These are phyloP conservation scores for Leccinum pseudoinsigne DNA, from an alignment of 1,284 basidiomycete species.

Conservation along the genomic window DNA sequence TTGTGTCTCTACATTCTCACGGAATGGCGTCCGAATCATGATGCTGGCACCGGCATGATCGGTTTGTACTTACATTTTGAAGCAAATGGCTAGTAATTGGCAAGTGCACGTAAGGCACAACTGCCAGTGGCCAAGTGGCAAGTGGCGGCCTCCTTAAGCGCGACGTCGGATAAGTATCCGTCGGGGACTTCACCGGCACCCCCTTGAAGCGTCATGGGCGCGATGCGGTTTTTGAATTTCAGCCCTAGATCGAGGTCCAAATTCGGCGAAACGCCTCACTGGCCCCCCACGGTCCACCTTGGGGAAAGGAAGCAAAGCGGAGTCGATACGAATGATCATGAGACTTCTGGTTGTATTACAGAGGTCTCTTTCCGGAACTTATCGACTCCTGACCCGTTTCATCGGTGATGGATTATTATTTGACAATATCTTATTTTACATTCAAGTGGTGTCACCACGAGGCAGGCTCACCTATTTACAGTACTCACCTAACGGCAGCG, in stretches of 20 bases:
- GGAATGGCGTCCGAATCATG: not conserved
- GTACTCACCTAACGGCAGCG: constrained; percentile 19
- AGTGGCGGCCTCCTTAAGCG: constrained; percentile 1
- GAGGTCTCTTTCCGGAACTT: not conserved
- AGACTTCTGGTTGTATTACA: not conserved
- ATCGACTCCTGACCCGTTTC: constrained; percentile 8
- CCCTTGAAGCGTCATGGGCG: constrained; percentile 3
- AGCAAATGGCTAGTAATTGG: constrained; percentile 1
- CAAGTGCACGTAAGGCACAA: not conserved
- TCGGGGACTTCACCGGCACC: not conserved
- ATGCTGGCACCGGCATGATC: not conserved
- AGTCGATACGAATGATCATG: not conserved
- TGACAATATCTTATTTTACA: constrained; percentile 6
- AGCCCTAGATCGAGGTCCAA: not conserved
- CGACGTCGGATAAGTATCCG: constrained; percentile 3
- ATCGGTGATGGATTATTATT: not conserved
- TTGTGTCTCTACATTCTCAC: not conserved
- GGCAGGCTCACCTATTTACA: constrained; percentile 2
- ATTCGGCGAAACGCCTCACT: not conserved
- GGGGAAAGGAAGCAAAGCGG: not conserved
- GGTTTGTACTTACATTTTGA: not conserved
- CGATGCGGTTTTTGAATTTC: not conserved
- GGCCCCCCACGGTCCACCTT: not conserved
- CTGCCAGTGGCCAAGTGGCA: not conserved
- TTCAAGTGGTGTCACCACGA: constrained; percentile 1